Evolutionary conservation across 805 yeast species (phyloP).

Genomic region (Saitoella complicata): DNA sequence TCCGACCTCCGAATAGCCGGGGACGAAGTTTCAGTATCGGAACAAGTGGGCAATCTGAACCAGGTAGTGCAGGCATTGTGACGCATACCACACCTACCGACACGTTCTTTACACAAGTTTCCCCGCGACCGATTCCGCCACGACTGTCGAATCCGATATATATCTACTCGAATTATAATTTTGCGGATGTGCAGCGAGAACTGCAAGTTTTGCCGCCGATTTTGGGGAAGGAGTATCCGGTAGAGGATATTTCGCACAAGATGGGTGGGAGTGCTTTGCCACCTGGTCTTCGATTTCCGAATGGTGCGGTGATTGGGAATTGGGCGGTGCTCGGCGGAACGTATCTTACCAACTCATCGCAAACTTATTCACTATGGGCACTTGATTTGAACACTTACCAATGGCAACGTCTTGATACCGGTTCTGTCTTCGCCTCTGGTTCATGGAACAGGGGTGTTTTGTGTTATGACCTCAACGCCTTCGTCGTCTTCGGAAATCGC

Average conservation of each 20-base stretch:
- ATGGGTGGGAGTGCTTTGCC: not conserved
- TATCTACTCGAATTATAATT: conserved; percentile 2
- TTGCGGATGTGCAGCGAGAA: not conserved
- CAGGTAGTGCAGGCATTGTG: no score
- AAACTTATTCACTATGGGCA: conserved; percentile 1
- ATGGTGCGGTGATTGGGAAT: not conserved
- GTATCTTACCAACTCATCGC: not conserved
- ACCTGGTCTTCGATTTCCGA: conserved; percentile 2
- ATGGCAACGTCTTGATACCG: not conserved
- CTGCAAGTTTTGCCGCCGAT: not conserved
- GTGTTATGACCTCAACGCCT: not conserved
- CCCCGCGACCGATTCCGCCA: not conserved
- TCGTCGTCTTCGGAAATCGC: conserved; percentile 1
- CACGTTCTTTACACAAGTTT: not conserved
- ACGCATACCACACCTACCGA: no score
- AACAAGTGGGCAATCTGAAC: no score
- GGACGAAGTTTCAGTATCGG: no score
- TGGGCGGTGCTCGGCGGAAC: not conserved
- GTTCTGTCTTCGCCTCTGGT: not conserved
- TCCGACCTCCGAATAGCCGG: no score
- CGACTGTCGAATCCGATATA: not conserved
- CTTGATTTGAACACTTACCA: not conserved
- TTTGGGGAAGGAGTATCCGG: not conserved
- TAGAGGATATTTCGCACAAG: not conserved
- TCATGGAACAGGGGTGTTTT: not conserved